phyloP scores from a whole-genome alignment of 1,139 yeast genomes.

The Candida sanyaensis region DNA sequence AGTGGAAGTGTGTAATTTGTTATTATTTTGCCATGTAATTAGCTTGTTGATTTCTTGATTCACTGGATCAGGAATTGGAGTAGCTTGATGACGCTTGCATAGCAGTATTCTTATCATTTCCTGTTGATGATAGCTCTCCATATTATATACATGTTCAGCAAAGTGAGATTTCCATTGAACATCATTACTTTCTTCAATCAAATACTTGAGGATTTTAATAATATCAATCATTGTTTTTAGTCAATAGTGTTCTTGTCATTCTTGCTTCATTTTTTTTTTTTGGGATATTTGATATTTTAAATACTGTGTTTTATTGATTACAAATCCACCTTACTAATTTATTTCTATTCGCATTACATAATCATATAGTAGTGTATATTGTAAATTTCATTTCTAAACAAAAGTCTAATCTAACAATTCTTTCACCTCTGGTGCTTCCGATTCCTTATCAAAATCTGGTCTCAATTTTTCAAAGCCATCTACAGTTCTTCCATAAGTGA shows the following conservation, averaged over 20 bases:
- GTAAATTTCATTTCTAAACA: not conserved
- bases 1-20: constrained; percentile 4
- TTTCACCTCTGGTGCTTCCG: constrained; percentile 11
- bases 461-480: constrained; percentile 47
- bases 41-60: constrained; percentile 6
- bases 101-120: constrained; percentile 8
- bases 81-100: constrained; percentile 6
- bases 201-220: not conserved
- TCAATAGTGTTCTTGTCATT: not conserved
- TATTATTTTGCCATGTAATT: constrained; percentile 4
- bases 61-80: constrained; percentile 3
- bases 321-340: constrained; percentile 3
- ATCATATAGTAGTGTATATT: not conserved
- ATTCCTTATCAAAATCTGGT: constrained; percentile 33
- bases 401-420: constrained; percentile 7
- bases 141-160: constrained; percentile 1
- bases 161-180: constrained; percentile 5
- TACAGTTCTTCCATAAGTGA: constrained; percentile 45
- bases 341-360: not conserved
- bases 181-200: constrained; percentile 5
- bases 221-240: constrained; percentile 2
- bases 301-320: not conserved
- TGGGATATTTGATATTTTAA: not conserved
- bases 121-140: constrained; percentile 8
- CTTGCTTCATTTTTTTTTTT: not conserved